Conservation (phyloP, 163 green algal genomes). For the Coccomyxa subellipsoidea region DNA sequence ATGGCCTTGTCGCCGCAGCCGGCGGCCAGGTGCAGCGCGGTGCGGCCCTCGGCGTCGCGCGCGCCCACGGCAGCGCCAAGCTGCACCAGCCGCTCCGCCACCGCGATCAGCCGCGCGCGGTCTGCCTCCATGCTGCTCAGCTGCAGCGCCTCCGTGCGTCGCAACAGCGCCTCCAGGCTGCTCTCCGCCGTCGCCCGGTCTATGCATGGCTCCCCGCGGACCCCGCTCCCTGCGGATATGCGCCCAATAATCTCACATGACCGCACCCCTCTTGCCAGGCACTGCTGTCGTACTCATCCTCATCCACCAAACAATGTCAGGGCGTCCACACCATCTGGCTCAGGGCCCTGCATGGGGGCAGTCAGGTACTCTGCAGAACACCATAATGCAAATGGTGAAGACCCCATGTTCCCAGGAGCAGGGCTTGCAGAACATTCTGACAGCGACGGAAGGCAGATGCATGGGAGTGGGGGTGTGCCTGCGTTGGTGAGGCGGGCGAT, state of each 20-base stretch:
- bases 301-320: too few species aligned
- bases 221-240: conserved; percentile 13
- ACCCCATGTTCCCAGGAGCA: too few species aligned
- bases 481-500: neutral
- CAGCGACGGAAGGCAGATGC: too few species aligned
- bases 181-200: conserved; percentile 19
- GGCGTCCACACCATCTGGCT: too few species aligned
- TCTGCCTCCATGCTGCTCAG: conserved; percentile 39
- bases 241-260: too few species aligned
- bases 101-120: conserved; percentile 46
- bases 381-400: too few species aligned
- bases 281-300: too few species aligned
- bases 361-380: too few species aligned
- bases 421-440: too few species aligned
- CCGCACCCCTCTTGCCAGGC: too few species aligned
- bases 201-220: conserved; percentile 8
- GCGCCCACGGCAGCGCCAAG: conserved; percentile 43
- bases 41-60: conserved; percentile 52
- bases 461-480: too few species aligned
- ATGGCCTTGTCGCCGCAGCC: conserved; percentile 57
- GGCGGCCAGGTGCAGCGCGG: conserved; percentile 52
- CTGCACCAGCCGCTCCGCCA: conserved; percentile 45
- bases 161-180: conserved; percentile 44
- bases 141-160: conserved; percentile 44
- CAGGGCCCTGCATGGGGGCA: too few species aligned